These are phyloP conservation scores for Neofusicoccum umdonicola DNA, from an alignment of 2,329 filamentous ascomycete species.

Conservation along the genomic window DNA sequence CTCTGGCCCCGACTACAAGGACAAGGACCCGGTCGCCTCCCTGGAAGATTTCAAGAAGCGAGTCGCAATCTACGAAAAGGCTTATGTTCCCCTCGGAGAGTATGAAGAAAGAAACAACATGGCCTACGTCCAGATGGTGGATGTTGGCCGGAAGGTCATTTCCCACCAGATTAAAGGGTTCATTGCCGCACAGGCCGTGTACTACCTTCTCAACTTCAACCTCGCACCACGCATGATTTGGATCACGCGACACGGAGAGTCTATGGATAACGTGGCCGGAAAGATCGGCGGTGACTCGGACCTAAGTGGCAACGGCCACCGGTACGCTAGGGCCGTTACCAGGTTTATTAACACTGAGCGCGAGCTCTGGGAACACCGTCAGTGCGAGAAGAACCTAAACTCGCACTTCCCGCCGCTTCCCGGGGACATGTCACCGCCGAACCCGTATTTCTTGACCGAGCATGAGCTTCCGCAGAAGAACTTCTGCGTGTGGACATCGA, in stretches of 20 bases:
- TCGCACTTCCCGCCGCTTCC: conserved; percentile 85
- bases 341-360: conserved; percentile 81
- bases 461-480: conserved; percentile 67
- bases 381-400: conserved; percentile 72
- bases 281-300: conserved; percentile 90
- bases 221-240: conserved; percentile 93
- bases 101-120: conserved; percentile 88
- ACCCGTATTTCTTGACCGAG: conserved; percentile 67
- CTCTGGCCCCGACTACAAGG: conserved; percentile 91
- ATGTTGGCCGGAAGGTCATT: conserved; percentile 91
- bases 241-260: conserved; percentile 95
- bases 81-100: conserved; percentile 84
- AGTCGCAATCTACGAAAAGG: conserved; percentile 89
- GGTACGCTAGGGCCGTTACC: conserved; percentile 76
- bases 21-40: conserved; percentile 83
- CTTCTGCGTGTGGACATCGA: conserved; percentile 98
- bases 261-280: conserved; percentile 78
- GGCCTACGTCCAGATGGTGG: conserved; percentile 97
- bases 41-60: conserved; percentile 89
- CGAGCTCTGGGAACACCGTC: conserved; percentile 76
- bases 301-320: conserved; percentile 74
- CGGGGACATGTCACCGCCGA: conserved; percentile 90
- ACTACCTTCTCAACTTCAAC: conserved; percentile 96
- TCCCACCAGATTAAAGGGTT: conserved; percentile 90
- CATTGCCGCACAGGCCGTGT: conserved; percentile 85